Conservation (phyloP, 2,329 filamentous ascomycete species). For the Sporothrix phasma region DNA sequence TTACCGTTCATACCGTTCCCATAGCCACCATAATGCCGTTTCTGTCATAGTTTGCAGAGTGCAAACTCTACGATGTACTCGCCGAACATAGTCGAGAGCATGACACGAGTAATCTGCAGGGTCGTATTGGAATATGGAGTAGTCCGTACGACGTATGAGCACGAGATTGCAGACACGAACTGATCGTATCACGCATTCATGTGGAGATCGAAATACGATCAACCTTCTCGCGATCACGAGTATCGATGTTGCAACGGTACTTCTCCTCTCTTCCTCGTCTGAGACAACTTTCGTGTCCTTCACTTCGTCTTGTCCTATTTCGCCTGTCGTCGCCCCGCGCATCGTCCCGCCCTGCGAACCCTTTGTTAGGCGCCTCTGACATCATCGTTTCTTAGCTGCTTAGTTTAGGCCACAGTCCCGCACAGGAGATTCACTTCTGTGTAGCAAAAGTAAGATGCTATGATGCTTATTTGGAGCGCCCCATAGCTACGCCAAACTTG, state of each 20-base stretch:
- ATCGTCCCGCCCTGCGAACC: background rate
- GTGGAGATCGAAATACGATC: background rate
- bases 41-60: background rate
- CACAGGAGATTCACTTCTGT: too few species aligned
- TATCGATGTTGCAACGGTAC: background rate
- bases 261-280: background rate
- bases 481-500: too few species aligned
- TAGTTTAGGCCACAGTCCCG: too few species aligned
- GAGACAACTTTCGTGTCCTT: background rate
- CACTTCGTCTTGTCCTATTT: background rate
- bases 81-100: background rate
- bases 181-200: background rate
- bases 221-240: background rate
- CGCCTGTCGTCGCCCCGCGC: too few species aligned
- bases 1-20: background rate
- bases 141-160: background rate
- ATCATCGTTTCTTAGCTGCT: background rate
- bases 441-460: too few species aligned
- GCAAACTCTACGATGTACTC: background rate
- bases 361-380: conserved; percentile 2
- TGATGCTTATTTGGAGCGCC: too few species aligned
- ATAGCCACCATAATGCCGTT: background rate
- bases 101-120: too few species aligned
- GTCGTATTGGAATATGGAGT: too few species aligned
- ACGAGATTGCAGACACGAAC: background rate